phyloP scores from a whole-genome alignment of 2,329 filamentous ascomycete species.

The Metarhizium album region DNA sequence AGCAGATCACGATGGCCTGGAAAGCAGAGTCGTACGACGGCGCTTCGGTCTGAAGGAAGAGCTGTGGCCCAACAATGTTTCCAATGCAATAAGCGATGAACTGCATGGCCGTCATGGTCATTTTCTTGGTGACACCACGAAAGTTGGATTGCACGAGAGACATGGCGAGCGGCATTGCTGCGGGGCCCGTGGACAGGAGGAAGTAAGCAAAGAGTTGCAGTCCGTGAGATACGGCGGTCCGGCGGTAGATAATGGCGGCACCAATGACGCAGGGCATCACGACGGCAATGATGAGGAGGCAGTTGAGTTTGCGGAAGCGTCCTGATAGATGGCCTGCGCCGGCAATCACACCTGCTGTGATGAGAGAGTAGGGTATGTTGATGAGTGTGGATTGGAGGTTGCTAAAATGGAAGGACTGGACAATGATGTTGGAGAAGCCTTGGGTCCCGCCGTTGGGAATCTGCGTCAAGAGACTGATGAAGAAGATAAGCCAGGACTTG shows the following conservation, averaged over 20 bases:
- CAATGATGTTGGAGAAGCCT: constrained; percentile 47
- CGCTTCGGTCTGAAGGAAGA: constrained; percentile 38
- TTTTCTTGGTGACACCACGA: constrained; percentile 48
- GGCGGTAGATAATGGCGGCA: constrained; percentile 40
- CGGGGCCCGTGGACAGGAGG: constrained; percentile 40
- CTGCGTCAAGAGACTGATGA: constrained; percentile 40
- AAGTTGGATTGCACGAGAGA: constrained; percentile 46
- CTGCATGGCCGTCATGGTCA: constrained; percentile 45
- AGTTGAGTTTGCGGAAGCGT: constrained; percentile 38
- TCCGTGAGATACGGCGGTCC: constrained; percentile 26
- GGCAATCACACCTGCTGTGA: constrained; percentile 36
- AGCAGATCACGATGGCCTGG: constrained; percentile 44
- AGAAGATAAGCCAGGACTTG: constrained; percentile 49
- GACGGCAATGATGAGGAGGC: constrained; percentile 37
- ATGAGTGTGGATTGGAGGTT: constrained; percentile 43
- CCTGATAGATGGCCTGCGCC: constrained; percentile 40
- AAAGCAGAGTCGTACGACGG: constrained; percentile 44
- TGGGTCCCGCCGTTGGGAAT: constrained; percentile 54
- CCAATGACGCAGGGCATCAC: constrained; percentile 41
- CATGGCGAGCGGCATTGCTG: constrained; percentile 43
- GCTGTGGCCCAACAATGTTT: constrained; percentile 45
- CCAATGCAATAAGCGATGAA: constrained; percentile 46
- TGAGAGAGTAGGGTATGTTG: constrained; percentile 47
- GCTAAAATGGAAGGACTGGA: constrained; percentile 45
- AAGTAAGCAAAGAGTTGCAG: constrained; percentile 48